Conservation (phyloP, 805 yeast species). For the Clavispora vitiphila region DNA sequence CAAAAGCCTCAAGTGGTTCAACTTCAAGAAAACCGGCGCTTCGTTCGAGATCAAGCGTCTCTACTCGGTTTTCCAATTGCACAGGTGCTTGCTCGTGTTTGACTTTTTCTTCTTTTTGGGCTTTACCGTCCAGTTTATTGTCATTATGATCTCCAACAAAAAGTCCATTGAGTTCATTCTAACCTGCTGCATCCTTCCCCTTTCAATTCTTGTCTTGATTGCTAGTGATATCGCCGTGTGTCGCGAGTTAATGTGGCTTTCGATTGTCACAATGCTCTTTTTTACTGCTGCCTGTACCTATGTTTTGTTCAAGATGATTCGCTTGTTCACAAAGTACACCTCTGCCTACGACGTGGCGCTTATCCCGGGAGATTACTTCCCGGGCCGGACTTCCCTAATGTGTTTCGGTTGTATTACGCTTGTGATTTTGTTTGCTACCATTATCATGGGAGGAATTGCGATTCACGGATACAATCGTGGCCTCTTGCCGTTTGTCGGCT, state of each 20-base stretch:
- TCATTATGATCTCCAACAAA: constrained; percentile 35
- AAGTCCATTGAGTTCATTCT: constrained; percentile 40
- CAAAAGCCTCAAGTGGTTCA: constrained; percentile 41
- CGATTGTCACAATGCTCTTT: constrained; percentile 22
- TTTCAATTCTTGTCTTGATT: constrained; percentile 35
- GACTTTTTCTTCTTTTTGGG: constrained; percentile 47
- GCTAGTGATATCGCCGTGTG: constrained; percentile 33
- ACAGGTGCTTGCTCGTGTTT: constrained; percentile 32
- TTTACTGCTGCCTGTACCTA: constrained; percentile 41
- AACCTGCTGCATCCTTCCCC: constrained; percentile 42
- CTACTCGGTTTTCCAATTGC: constrained; percentile 36
- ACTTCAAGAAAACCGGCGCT: constrained; percentile 47
- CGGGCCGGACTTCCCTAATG: constrained; percentile 42
- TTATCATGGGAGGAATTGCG: constrained; percentile 16
- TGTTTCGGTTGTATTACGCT: constrained; percentile 42
- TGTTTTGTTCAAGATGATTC: constrained; percentile 41
- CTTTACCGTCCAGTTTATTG: constrained; percentile 45
- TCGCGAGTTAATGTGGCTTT: constrained; percentile 26
- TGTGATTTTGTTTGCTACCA: constrained; percentile 31
- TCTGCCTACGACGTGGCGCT: constrained; percentile 26
- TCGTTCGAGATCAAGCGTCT: constrained; percentile 34
- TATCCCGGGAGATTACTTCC: constrained; percentile 34
- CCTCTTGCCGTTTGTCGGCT: constrained; percentile 15
- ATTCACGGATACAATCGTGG: constrained; percentile 13
- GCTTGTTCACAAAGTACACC: constrained; percentile 41